A percentile compares a stretch with the other conserved stretches of the same genome.
These are phyloP conservation scores for Rubroboletus pulcherrimus DNA, from an alignment of 768 basidiomycete genomes.

Conservation along the genomic window DNA sequence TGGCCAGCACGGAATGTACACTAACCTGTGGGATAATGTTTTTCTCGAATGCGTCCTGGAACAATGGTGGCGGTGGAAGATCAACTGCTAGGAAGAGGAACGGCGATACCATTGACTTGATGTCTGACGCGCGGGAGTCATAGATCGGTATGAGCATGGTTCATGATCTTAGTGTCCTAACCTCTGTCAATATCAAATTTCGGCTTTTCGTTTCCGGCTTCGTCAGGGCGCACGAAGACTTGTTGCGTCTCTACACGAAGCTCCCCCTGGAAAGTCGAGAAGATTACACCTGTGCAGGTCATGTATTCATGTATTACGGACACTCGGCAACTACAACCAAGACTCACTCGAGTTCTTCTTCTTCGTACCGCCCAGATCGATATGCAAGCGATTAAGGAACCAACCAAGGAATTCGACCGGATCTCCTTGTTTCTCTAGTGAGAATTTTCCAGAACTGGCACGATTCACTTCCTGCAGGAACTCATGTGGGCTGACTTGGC, in stretches of 20 bases:
- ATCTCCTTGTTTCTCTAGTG: slow-evolving; percentile 91
- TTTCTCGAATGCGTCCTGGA: slow-evolving; percentile 94
- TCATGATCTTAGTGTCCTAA: slow-evolving; percentile 32
- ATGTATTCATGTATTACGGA: slow-evolving; percentile 18
- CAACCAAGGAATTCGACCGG: slow-evolving; percentile 95
- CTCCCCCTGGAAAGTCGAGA: slow-evolving; percentile 92
- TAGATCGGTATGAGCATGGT: slow-evolving; percentile 13
- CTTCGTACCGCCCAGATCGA: slow-evolving; percentile 92
- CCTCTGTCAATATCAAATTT: slow-evolving; percentile 94
- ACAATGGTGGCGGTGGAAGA: slow-evolving; percentile 94
- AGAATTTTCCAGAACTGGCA: slow-evolving; percentile 85
- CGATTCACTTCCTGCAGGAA: slow-evolving; percentile 95
- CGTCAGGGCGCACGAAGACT: slow-evolving; percentile 78
- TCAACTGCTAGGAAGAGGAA: slow-evolving; percentile 96
- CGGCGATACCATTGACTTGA: slow-evolving; percentile 79
- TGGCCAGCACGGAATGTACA: slow-evolving; percentile 82
- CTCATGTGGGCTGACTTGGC: slow-evolving; percentile 98
- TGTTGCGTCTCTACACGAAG: slow-evolving; percentile 91
- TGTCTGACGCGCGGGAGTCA: slow-evolving; percentile 52
- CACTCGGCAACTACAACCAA: slow-evolving; percentile 9
- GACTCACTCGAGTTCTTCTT: slow-evolving; percentile 83
- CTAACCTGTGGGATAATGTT: slow-evolving; percentile 99
- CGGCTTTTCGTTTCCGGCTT: slow-evolving; percentile 74
- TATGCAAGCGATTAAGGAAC: slow-evolving; percentile 90
- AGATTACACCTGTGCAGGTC: slow-evolving; percentile 69